These are phyloP conservation scores for Ustilago bromivora DNA, from an alignment of 1,284 basidiomycete genomes.

Conservation along the genomic window DNA sequence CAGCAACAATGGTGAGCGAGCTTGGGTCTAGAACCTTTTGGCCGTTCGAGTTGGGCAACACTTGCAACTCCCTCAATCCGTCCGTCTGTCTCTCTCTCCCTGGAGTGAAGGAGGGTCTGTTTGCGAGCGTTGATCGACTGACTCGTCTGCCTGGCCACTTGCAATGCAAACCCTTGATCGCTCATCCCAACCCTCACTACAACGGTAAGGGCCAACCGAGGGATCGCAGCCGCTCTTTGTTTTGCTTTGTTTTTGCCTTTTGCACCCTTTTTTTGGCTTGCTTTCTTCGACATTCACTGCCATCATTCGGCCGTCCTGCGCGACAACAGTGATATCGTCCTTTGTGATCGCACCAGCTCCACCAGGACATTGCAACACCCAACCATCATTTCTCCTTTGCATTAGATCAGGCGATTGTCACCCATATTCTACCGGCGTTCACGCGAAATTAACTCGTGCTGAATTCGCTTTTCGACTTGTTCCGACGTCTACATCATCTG, in stretches of 20 bases:
- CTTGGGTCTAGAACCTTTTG: constrained; percentile 8
- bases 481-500: not conserved
- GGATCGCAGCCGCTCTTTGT: not conserved
- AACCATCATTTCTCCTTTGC: constrained; percentile 7
- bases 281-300: not conserved
- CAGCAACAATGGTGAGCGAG: too few species aligned
- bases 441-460: constrained; percentile 30
- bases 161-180: constrained; percentile 1
- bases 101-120: not conserved
- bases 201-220: not conserved
- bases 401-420: constrained; percentile 7
- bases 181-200: not conserved
- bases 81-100: not conserved
- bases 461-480: constrained; percentile 15
- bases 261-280: not conserved
- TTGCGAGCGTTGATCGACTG: not conserved
- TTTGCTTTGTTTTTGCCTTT: not conserved
- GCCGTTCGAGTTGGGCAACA: not conserved
- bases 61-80: constrained; percentile 1
- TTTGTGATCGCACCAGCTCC: not conserved
- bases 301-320: not conserved
- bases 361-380: not conserved
- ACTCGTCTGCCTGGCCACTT: not conserved
- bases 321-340: not conserved
- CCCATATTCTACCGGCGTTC: not conserved